Evolutionary conservation across 371 early-diverging fungal genomes (phyloP).

Genomic region (Mycotypha africana): DNA sequence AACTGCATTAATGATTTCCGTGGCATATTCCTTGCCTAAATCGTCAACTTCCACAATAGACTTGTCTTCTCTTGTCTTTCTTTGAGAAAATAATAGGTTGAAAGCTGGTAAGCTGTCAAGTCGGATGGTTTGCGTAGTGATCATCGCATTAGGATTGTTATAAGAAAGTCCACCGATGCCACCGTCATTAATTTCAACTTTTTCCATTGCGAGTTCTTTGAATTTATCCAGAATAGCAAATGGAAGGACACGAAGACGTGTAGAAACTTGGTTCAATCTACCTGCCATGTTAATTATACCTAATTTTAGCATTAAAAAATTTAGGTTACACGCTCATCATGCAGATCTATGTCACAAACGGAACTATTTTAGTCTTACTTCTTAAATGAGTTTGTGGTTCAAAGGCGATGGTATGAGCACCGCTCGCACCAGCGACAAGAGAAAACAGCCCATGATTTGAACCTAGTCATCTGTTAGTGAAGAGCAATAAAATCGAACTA

Average conservation of each 20-base stretch:
- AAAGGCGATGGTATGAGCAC: slow-evolving; percentile 41
- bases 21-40: slow-evolving; percentile 26
- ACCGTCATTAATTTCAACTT: slow-evolving; percentile 33
- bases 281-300: slow-evolving; percentile 39
- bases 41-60: slow-evolving; percentile 18
- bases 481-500: no score
- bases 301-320: slow-evolving; percentile 12
- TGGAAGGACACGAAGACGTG: slow-evolving; percentile 36
- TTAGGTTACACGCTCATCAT: background rate
- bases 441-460: slow-evolving; percentile 47
- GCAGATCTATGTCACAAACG: background rate
- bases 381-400: slow-evolving; percentile 43
- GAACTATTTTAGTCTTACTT: slow-evolving; percentile 16
- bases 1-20: slow-evolving; percentile 5
- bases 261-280: slow-evolving; percentile 30
- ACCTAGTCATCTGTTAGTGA: no score
- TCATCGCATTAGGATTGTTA: slow-evolving; percentile 12
- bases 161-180: slow-evolving; percentile 38
- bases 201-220: slow-evolving; percentile 35
- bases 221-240: slow-evolving; percentile 40
- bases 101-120: slow-evolving; percentile 32
- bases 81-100: slow-evolving; percentile 23
- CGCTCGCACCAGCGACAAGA: slow-evolving; percentile 41
- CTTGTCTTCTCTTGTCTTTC: slow-evolving; percentile 7
- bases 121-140: slow-evolving; percentile 41